Conservation (phyloP, 1,139 yeast species). For the Saccharomyces pastorianus region DNA sequence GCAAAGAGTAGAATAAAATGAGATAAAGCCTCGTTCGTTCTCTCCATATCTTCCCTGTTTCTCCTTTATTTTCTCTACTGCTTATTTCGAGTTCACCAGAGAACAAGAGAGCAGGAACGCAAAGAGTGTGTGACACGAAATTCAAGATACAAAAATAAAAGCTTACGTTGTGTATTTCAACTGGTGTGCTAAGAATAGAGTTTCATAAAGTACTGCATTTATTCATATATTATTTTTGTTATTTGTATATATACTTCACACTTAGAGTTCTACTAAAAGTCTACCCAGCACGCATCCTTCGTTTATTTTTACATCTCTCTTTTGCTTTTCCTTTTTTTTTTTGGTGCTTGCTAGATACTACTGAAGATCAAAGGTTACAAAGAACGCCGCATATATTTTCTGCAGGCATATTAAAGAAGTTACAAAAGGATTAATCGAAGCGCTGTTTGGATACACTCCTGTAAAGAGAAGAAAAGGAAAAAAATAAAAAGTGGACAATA, state of each 20-base stretch:
- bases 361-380: neutral
- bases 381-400: neutral
- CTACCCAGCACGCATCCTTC: neutral
- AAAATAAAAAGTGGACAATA: neutral
- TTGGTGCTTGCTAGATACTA: neutral
- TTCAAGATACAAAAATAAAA: neutral
- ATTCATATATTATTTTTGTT: neutral
- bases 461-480: too few relatives aligned
- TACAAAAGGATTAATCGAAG: neutral
- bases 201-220: constrained; percentile 4
- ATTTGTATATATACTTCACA: neutral
- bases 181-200: constrained; percentile 7
- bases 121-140: neutral
- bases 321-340: neutral
- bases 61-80: neutral
- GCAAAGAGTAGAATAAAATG: neutral
- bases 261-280: neutral
- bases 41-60: neutral
- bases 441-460: neutral
- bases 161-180: neutral
- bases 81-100: neutral
- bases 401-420: neutral
- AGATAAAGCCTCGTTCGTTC: neutral
- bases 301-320: neutral
- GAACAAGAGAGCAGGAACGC: neutral